These are phyloP conservation scores for Ramaria sp. DNA, from an alignment of 768 basidiomycete species.

Conservation along the genomic window DNA sequence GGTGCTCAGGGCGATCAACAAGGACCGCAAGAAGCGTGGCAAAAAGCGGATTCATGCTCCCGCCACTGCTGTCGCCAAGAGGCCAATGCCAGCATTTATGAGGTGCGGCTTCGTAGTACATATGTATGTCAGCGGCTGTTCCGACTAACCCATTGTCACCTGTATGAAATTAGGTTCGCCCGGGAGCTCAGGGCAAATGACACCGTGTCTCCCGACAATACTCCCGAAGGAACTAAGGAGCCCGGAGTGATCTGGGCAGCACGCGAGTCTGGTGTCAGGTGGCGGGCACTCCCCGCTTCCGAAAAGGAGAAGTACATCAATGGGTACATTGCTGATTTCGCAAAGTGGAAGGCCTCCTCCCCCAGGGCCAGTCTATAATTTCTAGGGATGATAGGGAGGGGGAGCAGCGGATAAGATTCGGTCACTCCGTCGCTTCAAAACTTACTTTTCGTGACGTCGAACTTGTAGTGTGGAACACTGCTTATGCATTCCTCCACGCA, in stretches of 20 bases:
- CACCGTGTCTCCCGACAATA: background rate
- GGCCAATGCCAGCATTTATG: background rate
- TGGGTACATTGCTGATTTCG: background rate
- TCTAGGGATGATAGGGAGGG: no score
- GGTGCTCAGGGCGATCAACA: conserved; percentile 2
- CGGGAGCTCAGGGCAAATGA: background rate
- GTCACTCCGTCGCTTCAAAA: no score
- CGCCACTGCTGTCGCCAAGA: background rate
- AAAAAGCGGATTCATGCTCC: conserved; percentile 2
- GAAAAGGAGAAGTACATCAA: conserved; percentile 5
- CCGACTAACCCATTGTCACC: background rate
- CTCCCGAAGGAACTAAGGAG: background rate
- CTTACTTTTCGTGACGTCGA: no score
- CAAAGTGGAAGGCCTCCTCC: background rate
- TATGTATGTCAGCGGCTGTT: background rate
- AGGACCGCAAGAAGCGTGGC: conserved; percentile 7
- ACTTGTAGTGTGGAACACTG: no score
- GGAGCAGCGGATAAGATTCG: no score
- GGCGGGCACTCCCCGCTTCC: background rate
- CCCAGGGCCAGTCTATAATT: background rate
- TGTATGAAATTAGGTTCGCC: background rate
- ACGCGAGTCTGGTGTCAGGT: conserved; percentile 1
- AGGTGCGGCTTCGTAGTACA: background rate
- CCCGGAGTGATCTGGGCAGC: background rate
- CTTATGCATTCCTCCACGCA: no score